These are phyloP conservation scores for Eutreptiella sp. DNA, from an alignment of 208 protist genomes.

Conservation along the genomic window DNA sequence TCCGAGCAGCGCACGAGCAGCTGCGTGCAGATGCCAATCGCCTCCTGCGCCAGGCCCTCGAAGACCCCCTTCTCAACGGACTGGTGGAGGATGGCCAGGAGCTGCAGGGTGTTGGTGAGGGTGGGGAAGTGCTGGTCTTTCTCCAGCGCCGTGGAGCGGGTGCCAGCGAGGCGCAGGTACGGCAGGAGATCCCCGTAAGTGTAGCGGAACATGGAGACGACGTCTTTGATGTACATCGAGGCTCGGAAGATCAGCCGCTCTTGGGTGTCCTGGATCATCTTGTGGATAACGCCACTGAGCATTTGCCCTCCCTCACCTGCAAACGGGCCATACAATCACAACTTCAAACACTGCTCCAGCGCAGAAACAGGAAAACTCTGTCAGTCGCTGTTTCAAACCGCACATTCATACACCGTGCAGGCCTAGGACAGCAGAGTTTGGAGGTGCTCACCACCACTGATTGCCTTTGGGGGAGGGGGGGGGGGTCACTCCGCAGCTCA, in stretches of 20 bases:
- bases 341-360: too few relatives aligned
- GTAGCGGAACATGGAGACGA: neutral
- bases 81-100: slow-evolving; percentile 5
- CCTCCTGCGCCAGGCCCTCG: slow-evolving; percentile 25
- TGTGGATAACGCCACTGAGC: slow-evolving; percentile 1
- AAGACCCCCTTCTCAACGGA: slow-evolving; percentile 29
- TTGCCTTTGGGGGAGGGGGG: too few relatives aligned
- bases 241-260: slow-evolving; percentile 27
- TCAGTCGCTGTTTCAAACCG: too few relatives aligned
- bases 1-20: slow-evolving; percentile 17
- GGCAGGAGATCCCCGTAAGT: neutral
- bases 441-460: too few relatives aligned
- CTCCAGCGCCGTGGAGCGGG: neutral
- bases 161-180: slow-evolving; percentile 12
- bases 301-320: neutral
- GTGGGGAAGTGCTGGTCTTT: slow-evolving; percentile 16
- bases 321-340: too few relatives aligned
- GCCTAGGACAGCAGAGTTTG: too few relatives aligned
- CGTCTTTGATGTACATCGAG: slow-evolving; percentile 11
- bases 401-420: too few relatives aligned
- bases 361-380: too few relatives aligned
- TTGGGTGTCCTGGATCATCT: slow-evolving; percentile 31
- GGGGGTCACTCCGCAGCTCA: too few relatives aligned
- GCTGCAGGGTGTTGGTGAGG: slow-evolving; percentile 20
- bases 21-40: slow-evolving; percentile 1